Conservation (phyloP, 441 rosid genomes). For the Euphorbia celastroides region DNA sequence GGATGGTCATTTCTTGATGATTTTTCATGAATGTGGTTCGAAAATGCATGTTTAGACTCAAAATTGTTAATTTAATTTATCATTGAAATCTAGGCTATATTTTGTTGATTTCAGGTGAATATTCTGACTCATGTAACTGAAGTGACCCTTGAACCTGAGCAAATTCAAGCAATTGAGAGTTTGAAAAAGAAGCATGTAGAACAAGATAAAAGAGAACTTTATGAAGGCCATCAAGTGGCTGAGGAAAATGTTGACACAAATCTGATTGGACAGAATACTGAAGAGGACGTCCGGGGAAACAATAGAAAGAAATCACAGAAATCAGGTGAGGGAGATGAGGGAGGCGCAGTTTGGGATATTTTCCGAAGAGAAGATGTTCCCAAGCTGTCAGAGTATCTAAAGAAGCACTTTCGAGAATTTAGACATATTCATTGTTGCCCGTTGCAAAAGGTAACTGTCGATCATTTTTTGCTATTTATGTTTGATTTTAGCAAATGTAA, state of each 20-base stretch:
- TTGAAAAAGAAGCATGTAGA: constrained; percentile 41
- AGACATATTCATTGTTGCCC: constrained; percentile 53
- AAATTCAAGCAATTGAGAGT: constrained; percentile 17
- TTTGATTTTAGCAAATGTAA: not conserved
- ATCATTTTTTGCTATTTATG: not conserved
- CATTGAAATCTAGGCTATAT: not conserved
- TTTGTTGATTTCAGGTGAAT: constrained; percentile 47
- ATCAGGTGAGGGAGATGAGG: constrained; percentile 26
- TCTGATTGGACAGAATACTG: constrained; percentile 11
- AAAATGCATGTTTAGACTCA: not conserved
- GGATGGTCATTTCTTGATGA: not conserved
- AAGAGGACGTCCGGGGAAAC: constrained; percentile 12
- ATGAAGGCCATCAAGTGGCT: constrained; percentile 19
- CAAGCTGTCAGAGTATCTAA: constrained; percentile 57
- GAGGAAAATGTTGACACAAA: constrained; percentile 17
- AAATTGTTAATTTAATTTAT: not conserved
- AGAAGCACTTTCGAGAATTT: constrained; percentile 61
- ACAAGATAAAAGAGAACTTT: constrained; percentile 60
- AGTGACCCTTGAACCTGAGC: constrained; percentile 20
- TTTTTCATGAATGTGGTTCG: not conserved
- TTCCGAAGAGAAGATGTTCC: constrained; percentile 77
- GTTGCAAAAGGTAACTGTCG: constrained; percentile 39
- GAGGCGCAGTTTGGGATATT: constrained; percentile 89
- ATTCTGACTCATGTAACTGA: constrained; percentile 34
- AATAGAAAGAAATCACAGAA: constrained; percentile 18